Evolutionary conservation across 1,139 yeast genomes (phyloP).

Genomic region (Cylindricascospora bacillispora): DNA sequence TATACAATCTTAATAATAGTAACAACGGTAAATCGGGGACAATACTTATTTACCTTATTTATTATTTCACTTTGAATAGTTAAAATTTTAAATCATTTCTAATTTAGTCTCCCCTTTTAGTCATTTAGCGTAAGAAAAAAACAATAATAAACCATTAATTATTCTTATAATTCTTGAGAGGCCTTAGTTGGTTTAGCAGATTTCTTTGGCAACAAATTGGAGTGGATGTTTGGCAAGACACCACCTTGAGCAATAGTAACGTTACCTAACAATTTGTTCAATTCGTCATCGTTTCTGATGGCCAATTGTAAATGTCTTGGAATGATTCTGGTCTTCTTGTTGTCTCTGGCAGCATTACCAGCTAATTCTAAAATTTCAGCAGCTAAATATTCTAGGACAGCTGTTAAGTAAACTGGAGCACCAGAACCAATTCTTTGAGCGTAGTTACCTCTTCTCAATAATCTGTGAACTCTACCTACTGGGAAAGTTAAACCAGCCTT

Average conservation of each 20-base stretch:
- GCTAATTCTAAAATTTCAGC: conserved; percentile 97
- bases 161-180: conserved; percentile 74
- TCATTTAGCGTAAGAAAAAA: too few species aligned
- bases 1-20: too few species aligned
- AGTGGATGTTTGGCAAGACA: conserved; percentile 95
- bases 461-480: conserved; percentile 98
- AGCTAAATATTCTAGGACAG: conserved; percentile 90
- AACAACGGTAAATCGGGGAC: too few species aligned
- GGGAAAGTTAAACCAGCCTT: conserved; percentile 99
- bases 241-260: conserved; percentile 97
- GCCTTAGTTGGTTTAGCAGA: conserved; percentile 65
- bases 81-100: too few species aligned
- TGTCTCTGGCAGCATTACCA: conserved; percentile 98
- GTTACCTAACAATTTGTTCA: conserved; percentile 86
- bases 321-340: conserved; percentile 95
- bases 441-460: conserved; percentile 94
- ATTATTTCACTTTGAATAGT: too few species aligned
- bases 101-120: too few species aligned
- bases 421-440: conserved; percentile 99
- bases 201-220: conserved; percentile 91
- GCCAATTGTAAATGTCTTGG: conserved; percentile 98
- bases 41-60: too few species aligned
- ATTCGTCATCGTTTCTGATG: conserved; percentile 96
- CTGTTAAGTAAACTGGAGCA: conserved; percentile 92
- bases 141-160: too few species aligned